phyloP scores from a whole-genome alignment of 2,329 filamentous ascomycete species.

The Xenosphaeropsis pyriputrescens region DNA sequence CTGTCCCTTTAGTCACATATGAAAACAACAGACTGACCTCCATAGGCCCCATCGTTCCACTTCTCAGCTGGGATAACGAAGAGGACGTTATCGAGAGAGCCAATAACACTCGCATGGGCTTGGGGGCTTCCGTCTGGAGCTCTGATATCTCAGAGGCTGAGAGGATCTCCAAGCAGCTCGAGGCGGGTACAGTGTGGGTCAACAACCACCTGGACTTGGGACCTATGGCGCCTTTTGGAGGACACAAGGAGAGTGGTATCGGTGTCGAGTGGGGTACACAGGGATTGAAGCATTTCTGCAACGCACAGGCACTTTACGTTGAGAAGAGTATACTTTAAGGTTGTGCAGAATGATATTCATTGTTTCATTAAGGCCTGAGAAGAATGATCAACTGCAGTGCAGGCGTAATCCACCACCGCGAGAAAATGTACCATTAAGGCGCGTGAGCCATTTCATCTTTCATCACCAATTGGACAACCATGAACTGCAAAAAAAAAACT shows the following conservation, averaged over 20 bases:
- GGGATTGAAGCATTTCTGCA: constrained; percentile 8
- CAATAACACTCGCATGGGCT: constrained; percentile 35
- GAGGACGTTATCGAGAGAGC: constrained; percentile 41
- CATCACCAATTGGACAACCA: no score
- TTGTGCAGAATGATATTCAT: no score
- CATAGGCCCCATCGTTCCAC: constrained; percentile 44
- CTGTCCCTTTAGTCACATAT: not conserved
- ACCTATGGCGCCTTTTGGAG: constrained; percentile 23
- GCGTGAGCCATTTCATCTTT: no score
- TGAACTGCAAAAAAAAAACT: no score
- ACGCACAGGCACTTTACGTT: constrained; percentile 7
- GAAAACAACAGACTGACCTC: not conserved
- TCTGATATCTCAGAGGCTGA: constrained; percentile 33
- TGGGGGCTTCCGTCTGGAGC: constrained; percentile 44
- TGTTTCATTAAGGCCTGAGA: no score
- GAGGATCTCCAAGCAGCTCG: constrained; percentile 34
- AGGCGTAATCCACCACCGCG: no score
- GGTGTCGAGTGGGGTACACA: constrained; percentile 10
- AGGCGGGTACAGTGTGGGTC: constrained; percentile 47
- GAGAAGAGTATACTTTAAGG: constrained; percentile 4
- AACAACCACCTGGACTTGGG: constrained; percentile 34
- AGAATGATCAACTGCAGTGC: no score
- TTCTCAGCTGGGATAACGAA: constrained; percentile 45
- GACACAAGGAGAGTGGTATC: constrained; percentile 19
- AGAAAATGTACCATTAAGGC: no score